Percentiles rank a stretch among this genome's conserved stretches.
phyloP scores from a whole-genome alignment of 805 yeast species.

The Aciculoconidium aculeatum region DNA sequence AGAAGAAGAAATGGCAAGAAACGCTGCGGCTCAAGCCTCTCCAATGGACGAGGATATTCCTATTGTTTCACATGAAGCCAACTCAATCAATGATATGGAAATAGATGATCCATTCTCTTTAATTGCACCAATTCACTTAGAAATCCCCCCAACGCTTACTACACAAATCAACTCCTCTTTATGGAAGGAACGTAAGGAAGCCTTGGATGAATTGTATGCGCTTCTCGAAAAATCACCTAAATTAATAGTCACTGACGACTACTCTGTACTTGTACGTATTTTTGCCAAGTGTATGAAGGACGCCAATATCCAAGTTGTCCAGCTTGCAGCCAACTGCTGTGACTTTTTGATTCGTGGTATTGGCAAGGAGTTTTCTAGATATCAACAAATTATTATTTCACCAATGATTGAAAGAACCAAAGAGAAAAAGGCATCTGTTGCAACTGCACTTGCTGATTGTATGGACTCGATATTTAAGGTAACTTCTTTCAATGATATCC shows the following conservation, averaged over 20 bases:
- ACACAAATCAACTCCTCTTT: conserved; percentile 52
- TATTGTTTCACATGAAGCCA: too few species aligned
- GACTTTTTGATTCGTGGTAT: conserved; percentile 63
- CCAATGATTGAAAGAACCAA: conserved; percentile 78
- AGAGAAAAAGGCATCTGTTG: conserved; percentile 77
- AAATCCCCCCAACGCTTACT: too few species aligned
- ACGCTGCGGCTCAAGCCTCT: too few species aligned
- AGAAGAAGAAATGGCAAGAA: too few species aligned
- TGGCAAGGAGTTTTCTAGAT: conserved; percentile 48
- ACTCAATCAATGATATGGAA: too few species aligned
- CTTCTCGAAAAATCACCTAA: conserved; percentile 50
- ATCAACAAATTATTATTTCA: conserved; percentile 45
- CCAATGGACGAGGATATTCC: too few species aligned
- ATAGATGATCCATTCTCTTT: too few species aligned
- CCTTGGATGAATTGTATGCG: conserved; percentile 55
- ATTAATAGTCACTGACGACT: conserved; percentile 55
- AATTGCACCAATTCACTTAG: too few species aligned
- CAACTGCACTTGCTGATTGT: conserved; percentile 63
- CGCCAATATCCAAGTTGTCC: conserved; percentile 83
- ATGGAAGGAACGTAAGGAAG: conserved; percentile 93
- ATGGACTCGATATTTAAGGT: conserved; percentile 56
- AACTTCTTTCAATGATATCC: conserved; percentile 47
- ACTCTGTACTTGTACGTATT: conserved; percentile 51
- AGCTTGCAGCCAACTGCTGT: conserved; percentile 65
- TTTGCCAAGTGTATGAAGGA: conserved; percentile 77